Evolutionary conservation across 345 rosid species (phyloP).

Genomic region (Salix udensis): DNA sequence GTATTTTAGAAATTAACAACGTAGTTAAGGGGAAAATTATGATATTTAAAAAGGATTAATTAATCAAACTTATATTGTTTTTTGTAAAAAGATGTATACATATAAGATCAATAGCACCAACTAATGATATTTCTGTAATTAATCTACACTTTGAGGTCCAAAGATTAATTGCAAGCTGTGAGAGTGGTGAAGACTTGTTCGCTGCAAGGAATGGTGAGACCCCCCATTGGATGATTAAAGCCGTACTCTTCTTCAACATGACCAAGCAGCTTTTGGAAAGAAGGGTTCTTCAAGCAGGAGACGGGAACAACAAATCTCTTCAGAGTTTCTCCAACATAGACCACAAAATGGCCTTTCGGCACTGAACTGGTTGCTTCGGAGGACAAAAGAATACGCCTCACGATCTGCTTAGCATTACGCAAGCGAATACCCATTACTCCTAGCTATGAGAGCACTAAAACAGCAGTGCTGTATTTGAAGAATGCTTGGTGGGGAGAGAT

Average conservation of each 20-base stretch:
- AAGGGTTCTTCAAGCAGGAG: conserved; percentile 4
- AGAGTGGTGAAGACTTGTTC: conserved; percentile 7
- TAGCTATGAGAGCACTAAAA: too few species aligned
- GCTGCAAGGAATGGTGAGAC: conserved; percentile 15
- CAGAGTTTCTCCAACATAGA: conserved; percentile 7
- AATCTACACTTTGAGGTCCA: too few species aligned
- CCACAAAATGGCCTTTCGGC: conserved; percentile 9
- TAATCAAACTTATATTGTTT: too few species aligned
- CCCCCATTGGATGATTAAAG: conserved; percentile 19
- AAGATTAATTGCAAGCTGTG: neutral
- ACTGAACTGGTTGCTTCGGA: neutral
- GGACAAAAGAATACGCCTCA: neutral
- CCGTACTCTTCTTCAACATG: conserved; percentile 14
- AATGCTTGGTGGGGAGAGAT: neutral
- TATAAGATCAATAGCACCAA: too few species aligned
- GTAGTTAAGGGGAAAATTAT: too few species aligned
- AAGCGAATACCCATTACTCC: neutral
- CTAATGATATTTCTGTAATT: too few species aligned
- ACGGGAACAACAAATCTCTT: conserved; percentile 14
- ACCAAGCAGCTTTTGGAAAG: neutral
- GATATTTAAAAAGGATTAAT: too few species aligned
- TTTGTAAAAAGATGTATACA: too few species aligned
- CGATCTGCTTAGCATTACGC: neutral
- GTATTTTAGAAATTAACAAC: too few species aligned
- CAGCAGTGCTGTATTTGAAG: too few species aligned